Conservation (phyloP, 352 stramenopile genomes). For the Peronosclerospora sorghi region DNA sequence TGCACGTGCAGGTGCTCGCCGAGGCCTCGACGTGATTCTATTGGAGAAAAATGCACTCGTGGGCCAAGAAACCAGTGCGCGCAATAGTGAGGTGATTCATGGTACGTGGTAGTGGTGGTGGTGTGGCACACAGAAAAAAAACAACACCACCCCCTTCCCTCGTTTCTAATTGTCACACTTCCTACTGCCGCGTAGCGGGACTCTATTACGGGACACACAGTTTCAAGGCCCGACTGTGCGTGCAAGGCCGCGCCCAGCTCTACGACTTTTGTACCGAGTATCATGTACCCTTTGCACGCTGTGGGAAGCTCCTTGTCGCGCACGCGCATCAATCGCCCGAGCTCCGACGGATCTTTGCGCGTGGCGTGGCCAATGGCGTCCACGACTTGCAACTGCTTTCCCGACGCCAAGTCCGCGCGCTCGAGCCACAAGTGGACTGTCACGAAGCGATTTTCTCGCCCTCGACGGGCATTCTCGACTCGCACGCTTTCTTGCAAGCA, state of each 20-base stretch:
- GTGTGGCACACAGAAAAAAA: slow-evolving; percentile 6
- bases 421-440: slow-evolving; percentile 56
- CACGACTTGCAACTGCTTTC: slow-evolving; percentile 40
- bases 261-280: slow-evolving; percentile 88
- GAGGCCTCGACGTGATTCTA: slow-evolving; percentile 70
- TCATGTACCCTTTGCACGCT: slow-evolving; percentile 68
- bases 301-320: slow-evolving; percentile 94
- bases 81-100: slow-evolving; percentile 95
- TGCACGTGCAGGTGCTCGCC: slow-evolving; percentile 38
- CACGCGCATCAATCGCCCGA: slow-evolving; percentile 35
- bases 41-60: slow-evolving; percentile 79
- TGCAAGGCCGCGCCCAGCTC: slow-evolving; percentile 78
- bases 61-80: slow-evolving; percentile 79
- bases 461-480: slow-evolving; percentile 93
- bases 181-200: slow-evolving; percentile 30
- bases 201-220: slow-evolving; percentile 90
- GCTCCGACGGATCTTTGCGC: slow-evolving; percentile 26
- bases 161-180: too few species aligned
- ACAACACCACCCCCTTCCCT: too few species aligned
- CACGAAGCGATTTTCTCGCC: slow-evolving; percentile 85
- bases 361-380: slow-evolving; percentile 44
- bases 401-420: slow-evolving; percentile 19
- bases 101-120: slow-evolving; percentile 35
- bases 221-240: slow-evolving; percentile 87
- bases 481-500: slow-evolving; percentile 84